Evolutionary conservation across 805 yeast genomes (phyloP), one percentile per base, ranked within the genome.

Genomic region (Sugiyamaella chiloensis): DNA sequence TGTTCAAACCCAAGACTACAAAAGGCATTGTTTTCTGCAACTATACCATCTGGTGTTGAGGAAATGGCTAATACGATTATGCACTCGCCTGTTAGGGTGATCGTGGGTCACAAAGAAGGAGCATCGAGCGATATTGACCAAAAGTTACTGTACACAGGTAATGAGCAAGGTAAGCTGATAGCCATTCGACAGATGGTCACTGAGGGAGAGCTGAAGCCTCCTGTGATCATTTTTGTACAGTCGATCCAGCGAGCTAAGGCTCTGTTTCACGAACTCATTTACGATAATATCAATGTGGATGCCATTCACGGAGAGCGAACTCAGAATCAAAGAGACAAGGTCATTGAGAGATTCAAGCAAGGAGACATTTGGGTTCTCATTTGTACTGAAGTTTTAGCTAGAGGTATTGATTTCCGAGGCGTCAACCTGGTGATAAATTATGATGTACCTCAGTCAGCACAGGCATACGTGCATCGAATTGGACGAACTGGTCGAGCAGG

Each of bases 401-500:
- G 99, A 70, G 99, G 99, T 73, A 87, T 93, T 50, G 99, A 93
- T 66, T 93, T 93, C 71, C 88, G 88, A 61, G 97, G 97, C 47
- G 91, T 93, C 42, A 93, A 90, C 61, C 65, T 95, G 50, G 97
- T 93, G 34, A 87, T 93, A 56, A 93, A 93, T 68, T 93, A 93
- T 65, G 99, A 93, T 67, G 96, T 93, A 9, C 99, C 99, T 14
- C 86, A 81, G 59, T 79, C 85, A 37, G 88, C 97, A 0, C 97
- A 91, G 66, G 84, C 96, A 0, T 93, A 93, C 64, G 96, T 93
- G 40, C 99, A 93, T 67, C 80, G 99, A 70, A 87, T 93, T 60
- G 99, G 99, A 67, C 85, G 99, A 74, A 91, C 99, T 1, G 99
- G 99, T 57, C 83, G 99, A 75, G 96, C 88, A 46, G 96, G 96